Base-by-base conservation (phyloP, 2,329 filamentous ascomycete species). In the Emydomyces testavorans region DNA sequence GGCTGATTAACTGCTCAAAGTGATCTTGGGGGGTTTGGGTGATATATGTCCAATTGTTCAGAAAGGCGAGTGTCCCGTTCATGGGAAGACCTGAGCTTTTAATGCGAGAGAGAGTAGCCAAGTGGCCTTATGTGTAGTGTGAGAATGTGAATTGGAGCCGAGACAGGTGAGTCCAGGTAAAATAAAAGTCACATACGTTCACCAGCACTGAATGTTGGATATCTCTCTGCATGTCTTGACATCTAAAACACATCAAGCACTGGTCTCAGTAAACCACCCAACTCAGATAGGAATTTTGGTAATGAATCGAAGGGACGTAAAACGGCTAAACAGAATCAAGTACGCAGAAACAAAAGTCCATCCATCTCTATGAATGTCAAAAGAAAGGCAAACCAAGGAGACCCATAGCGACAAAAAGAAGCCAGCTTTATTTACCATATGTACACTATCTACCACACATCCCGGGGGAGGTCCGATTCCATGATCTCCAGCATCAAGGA, bases 181-280 rank as follows among this genome's bases (percentile, higher is more conserved):
- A 15, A 16, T 5, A 15, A 16, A 16, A 39, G 13, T 39, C 43
- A 71, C 71, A 46, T 66, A 75, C 75, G 68, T 40, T 55, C 60
- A 23, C 73, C 75, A 34, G 72, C 70, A 51, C 62, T 67, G 29
- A 58, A 59, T 0, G 75, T 79, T 1, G 76, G 76, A 60, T 77
- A 78, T 56, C 76, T 64, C 57, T 78, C 76, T 18, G 66, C 73
- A 62, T 79, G 76, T 34, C 76, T 68, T 16, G 76, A 73, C 64
- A 78, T 72, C 73, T 76, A 53, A 29, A 26, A 10, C 18, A n/a
- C 34, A 46, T 32, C 21, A 21, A 23, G 23, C 11, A 52, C 7
- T 5, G 18, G 31, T 26, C 7, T 47, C 13, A 39, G 35, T 31
- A 39, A 32, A 16, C 21, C 15, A 16, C n/a, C n/a, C 16, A n/a